Evolutionary conservation across 2,329 filamentous ascomycete genomes (phyloP).

Genomic region (Scedosporium boydii): DNA sequence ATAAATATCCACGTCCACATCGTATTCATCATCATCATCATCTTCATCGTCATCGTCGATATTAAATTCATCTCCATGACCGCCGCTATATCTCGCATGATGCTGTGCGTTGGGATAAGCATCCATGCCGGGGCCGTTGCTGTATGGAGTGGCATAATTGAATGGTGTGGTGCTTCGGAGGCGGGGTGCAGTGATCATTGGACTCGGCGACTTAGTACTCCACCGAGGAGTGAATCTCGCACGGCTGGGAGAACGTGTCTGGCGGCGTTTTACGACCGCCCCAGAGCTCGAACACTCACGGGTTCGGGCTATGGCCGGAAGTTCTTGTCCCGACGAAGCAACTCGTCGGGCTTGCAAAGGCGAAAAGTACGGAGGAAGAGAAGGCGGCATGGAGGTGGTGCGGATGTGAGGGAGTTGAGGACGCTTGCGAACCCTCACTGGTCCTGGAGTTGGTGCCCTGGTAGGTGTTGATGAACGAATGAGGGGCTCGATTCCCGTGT

Average conservation of each 20-base stretch:
- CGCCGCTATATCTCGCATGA: background rate
- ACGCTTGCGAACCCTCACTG: slow-evolving; percentile 28
- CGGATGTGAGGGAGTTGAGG: slow-evolving; percentile 40
- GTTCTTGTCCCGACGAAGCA: slow-evolving; percentile 25
- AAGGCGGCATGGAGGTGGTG: slow-evolving; percentile 41
- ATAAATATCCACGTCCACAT: slow-evolving; percentile 16
- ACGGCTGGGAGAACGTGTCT: slow-evolving; percentile 48
- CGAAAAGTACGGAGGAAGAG: slow-evolving; percentile 26
- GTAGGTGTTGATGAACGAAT: slow-evolving; percentile 24
- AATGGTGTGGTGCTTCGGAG: slow-evolving; percentile 44
- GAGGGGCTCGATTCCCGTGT: slow-evolving; percentile 23
- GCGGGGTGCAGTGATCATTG: slow-evolving; percentile 16
- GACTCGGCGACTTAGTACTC: slow-evolving; percentile 38
- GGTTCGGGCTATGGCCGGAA: background rate
- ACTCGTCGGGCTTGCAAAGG: slow-evolving; percentile 34
- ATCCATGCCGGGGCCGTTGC: slow-evolving; percentile 44
- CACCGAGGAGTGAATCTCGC: slow-evolving; percentile 45
- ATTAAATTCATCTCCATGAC: slow-evolving; percentile 8
- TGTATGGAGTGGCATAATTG: slow-evolving; percentile 69
- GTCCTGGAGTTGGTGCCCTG: slow-evolving; percentile 29
- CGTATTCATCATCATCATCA: slow-evolving; percentile 19
- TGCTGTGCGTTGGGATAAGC: slow-evolving; percentile 15
- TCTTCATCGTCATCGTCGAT: slow-evolving; percentile 21
- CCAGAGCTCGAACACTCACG: slow-evolving; percentile 6
- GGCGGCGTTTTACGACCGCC: slow-evolving; percentile 37